Evolutionary conservation across 345 rosid genomes (phyloP).

Genomic region (Nephelium lappaceum): DNA sequence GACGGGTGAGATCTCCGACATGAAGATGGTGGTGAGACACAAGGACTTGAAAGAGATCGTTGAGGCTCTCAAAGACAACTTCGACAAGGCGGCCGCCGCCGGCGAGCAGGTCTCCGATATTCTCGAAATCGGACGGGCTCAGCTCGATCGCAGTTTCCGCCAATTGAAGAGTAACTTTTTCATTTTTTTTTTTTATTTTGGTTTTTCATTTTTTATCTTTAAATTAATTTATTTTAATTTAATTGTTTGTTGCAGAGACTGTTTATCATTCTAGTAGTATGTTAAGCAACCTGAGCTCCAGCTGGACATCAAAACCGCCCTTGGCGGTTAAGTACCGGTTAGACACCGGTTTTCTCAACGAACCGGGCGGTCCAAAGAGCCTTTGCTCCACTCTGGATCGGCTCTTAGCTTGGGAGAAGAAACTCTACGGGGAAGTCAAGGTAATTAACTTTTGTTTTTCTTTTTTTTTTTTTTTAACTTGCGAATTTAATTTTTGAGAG

Average conservation of each 20-base stretch:
- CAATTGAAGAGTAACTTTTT: constrained; percentile 74
- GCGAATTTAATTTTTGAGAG: not conserved
- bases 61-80: constrained; percentile 77
- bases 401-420: constrained; percentile 97
- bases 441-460: constrained; percentile 37
- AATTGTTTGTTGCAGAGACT: constrained; percentile 78
- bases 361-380: constrained; percentile 67
- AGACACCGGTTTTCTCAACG: constrained; percentile 59
- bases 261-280: constrained; percentile 94
- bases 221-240: not conserved
- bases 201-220: constrained; percentile 3
- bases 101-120: constrained; percentile 86
- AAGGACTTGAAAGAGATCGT: constrained; percentile 91
- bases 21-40: constrained; percentile 90
- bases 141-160: constrained; percentile 89
- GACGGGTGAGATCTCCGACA: constrained; percentile 54
- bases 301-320: constrained; percentile 95
- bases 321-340: constrained; percentile 86
- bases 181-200: not conserved
- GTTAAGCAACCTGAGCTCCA: constrained; percentile 87
- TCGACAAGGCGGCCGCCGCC: constrained; percentile 76
- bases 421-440: constrained; percentile 92
- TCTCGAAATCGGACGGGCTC: constrained; percentile 86
- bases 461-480: not conserved
- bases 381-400: constrained; percentile 87